A percentile compares a stretch with the other conserved stretches of the same genome.
Conservation (phyloP, 306 rosid species). For the Inga laurina region DNA sequence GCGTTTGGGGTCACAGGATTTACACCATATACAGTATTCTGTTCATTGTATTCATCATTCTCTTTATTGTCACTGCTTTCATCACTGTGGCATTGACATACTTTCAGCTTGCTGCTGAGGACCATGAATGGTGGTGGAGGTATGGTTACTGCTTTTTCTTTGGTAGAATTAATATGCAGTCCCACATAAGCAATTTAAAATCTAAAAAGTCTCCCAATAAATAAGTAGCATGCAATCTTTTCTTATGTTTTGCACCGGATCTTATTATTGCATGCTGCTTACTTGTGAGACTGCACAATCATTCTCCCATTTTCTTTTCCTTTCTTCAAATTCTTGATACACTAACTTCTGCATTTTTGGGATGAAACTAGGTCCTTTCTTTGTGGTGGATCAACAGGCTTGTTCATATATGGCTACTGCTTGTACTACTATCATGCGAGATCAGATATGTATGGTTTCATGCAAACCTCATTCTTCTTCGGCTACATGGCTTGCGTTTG, state of each 20-base stretch:
- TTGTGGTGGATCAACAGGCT: conserved; percentile 43
- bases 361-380: conserved; percentile 37
- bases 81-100: conserved; percentile 38
- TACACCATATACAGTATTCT: conserved; percentile 37
- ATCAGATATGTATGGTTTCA: conserved; percentile 44
- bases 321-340: background rate
- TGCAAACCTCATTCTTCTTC: conserved; percentile 46
- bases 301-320: no score
- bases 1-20: conserved; percentile 40
- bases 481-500: conserved; percentile 44
- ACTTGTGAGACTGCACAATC: no score
- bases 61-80: conserved; percentile 41
- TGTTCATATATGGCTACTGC: conserved; percentile 41
- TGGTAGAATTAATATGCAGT: no score
- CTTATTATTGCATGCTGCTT: no score
- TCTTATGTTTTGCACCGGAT: no score
- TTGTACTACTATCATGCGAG: conserved; percentile 35
- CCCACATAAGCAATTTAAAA: no score
- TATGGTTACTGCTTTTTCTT: background rate
- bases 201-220: no score
- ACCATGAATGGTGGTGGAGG: conserved; percentile 52
- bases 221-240: no score
- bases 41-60: conserved; percentile 36
- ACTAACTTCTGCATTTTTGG: background rate
- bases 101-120: conserved; percentile 43